phyloP scores from a whole-genome alignment of 805 yeast genomes.

The Hanseniaspora lachancei region DNA sequence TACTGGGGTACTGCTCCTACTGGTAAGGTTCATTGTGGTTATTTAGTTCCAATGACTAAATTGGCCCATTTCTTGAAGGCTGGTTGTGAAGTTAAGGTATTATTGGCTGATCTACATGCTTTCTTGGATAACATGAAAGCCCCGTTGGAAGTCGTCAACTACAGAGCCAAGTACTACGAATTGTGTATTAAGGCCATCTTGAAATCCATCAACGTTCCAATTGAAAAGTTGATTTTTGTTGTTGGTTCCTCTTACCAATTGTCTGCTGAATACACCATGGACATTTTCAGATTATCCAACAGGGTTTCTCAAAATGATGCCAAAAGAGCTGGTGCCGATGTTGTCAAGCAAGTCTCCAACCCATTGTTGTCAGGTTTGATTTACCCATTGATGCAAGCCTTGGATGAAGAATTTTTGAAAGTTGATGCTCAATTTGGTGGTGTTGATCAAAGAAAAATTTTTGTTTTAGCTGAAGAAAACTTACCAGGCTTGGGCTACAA shows the following conservation, averaged over 20 bases:
- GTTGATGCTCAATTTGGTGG: constrained; percentile 97
- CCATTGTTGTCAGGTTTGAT: constrained; percentile 88
- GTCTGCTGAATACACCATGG: constrained; percentile 67
- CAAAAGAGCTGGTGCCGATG: constrained; percentile 98
- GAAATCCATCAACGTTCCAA: constrained; percentile 76
- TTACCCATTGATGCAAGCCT: constrained; percentile 97
- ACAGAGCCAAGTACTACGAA: constrained; percentile 86
- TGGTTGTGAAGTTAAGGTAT: constrained; percentile 85
- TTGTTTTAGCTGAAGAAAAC: constrained; percentile 91
- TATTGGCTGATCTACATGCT: constrained; percentile 92
- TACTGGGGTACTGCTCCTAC: constrained; percentile 99
- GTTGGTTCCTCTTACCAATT: constrained; percentile 86
- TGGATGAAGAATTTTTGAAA: constrained; percentile 81
- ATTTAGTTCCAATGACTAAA: constrained; percentile 95
- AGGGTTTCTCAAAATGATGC: constrained; percentile 88
- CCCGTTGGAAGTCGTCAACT: constrained; percentile 75
- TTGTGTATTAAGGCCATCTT: constrained; percentile 71
- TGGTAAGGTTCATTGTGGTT: constrained; percentile 97
- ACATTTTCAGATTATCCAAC: constrained; percentile 74
- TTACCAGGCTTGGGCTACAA: constrained; percentile 78
- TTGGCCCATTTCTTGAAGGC: constrained; percentile 89
- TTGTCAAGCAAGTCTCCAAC: constrained; percentile 90
- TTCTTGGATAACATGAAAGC: constrained; percentile 98
- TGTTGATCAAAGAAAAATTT: constrained; percentile 95
- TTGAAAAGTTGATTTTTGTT: constrained; percentile 72